Evolutionary conservation across 208 protist genomes (phyloP), one percentile per base, ranked within the genome.

Genomic region (Acanthamoeba healyi): DNA sequence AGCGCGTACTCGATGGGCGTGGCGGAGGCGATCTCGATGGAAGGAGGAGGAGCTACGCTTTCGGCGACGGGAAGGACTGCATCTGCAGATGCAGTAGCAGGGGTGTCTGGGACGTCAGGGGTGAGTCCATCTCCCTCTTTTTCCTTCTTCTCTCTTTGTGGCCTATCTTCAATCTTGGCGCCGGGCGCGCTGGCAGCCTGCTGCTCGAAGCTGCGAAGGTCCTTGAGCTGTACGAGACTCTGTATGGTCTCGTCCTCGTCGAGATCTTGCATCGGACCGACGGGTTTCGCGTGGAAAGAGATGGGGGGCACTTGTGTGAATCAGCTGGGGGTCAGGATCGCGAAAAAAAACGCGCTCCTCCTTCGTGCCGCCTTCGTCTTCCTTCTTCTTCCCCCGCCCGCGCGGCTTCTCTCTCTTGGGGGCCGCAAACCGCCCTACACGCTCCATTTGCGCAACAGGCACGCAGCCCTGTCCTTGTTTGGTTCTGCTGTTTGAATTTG

Each of bases 81-180:
- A n/a, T n/a, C n/a, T n/a, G n/a, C n/a, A n/a, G n/a, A n/a, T n/a
- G n/a, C n/a, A n/a, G n/a, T n/a, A n/a, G n/a, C 63, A 70, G 10
- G 32, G 63, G n/a, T 38, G n/a, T 29, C 63, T 36, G 63, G 63
- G n/a, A 65, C 26, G 12, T 65, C 7, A 12, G 58, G 36, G 36
- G 72, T 38, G 14, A 4, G 22, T 36, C 36, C 67, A 44, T 77
- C 67, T 32, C 44, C 67, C 34, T 77, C 67, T 77, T 77, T 44
- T 17, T 72, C 63, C 36, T n/a, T n/a, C n/a, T 77, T 77, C 67
- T 77, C 67, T 77, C 67, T 84, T 84, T 84, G 74, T n/a, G n/a
- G n/a, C 34, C n/a, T n/a, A 40, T 84, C 74, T 84, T 56, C 74
- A 38, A 40, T 84, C 74, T 84, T 84, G 44, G 17, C 7, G 6